phyloP scores from a whole-genome alignment of 208 protist genomes.

The Leishmania martiniquensis region DNA sequence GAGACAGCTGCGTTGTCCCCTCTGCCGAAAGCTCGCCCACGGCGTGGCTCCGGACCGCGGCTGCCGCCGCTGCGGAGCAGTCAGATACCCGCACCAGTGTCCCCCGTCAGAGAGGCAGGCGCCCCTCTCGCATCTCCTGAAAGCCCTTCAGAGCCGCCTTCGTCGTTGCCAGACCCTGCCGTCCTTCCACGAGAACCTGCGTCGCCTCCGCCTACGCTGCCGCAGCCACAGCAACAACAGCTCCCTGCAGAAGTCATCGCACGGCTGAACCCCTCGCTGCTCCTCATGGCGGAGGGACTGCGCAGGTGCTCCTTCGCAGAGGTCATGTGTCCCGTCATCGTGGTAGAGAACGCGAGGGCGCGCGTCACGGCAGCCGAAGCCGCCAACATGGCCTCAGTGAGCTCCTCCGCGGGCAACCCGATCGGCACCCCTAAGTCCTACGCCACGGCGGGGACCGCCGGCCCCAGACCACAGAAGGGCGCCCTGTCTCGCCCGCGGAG shows the following conservation, averaged over 20 bases:
- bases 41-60: not conserved
- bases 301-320: constrained; percentile 14
- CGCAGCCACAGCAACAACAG: not conserved
- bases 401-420: not conserved
- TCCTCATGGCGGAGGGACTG: constrained; percentile 25
- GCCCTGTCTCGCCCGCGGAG: not conserved
- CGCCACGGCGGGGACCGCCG: not conserved
- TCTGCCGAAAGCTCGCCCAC: not conserved
- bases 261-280: constrained; percentile 24
- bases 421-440: not conserved
- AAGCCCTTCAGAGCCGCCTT: not conserved
- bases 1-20: not conserved
- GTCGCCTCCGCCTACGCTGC: too few species aligned
- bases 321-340: constrained; percentile 31
- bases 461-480: not conserved
- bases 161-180: not conserved
- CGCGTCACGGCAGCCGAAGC: not conserved
- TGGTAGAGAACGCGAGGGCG: constrained; percentile 12
- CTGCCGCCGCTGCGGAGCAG: not conserved
- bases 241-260: constrained; percentile 20
- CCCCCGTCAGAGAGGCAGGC: not conserved
- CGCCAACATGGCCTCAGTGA: not conserved
- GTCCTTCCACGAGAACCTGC: not conserved
- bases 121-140: not conserved
- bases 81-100: not conserved